A percentile compares a stretch with the other conserved stretches of the same genome.
Evolutionary conservation across 2,329 filamentous ascomycete genomes (phyloP).

Genomic region (Beauveria pseudobassiana): DNA sequence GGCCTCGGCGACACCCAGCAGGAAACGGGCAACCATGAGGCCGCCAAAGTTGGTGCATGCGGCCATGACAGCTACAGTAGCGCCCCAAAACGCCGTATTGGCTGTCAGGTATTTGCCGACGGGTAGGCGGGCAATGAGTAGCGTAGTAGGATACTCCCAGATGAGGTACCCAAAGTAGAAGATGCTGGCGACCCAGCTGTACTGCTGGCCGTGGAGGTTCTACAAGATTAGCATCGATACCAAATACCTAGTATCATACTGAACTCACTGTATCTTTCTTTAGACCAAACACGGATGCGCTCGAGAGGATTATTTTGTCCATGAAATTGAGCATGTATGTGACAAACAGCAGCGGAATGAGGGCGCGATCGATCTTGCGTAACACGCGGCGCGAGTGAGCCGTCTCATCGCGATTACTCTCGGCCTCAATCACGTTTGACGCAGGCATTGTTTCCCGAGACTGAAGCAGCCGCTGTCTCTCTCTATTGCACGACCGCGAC

Average conservation of each 20-base stretch:
- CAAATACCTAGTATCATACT: neutral
- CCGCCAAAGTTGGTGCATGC: constrained; percentile 40
- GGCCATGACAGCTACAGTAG: constrained; percentile 36
- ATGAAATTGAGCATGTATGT: constrained; percentile 55
- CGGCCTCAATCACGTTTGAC: neutral
- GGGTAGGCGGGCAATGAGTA: constrained; percentile 40
- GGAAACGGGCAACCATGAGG: constrained; percentile 42
- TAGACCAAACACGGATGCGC: constrained; percentile 50
- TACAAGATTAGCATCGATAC: neutral
- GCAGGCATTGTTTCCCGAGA: neutral
- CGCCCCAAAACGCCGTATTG: constrained; percentile 45
- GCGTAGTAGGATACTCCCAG: constrained; percentile 42
- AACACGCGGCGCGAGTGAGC: constrained; percentile 31
- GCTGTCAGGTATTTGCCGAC: constrained; percentile 38
- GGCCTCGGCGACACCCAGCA: constrained; percentile 48
- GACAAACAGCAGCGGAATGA: constrained; percentile 49
- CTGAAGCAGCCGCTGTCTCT: neutral
- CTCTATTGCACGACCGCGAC: neutral
- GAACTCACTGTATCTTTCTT: constrained; percentile 34
- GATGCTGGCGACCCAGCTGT: constrained; percentile 52
- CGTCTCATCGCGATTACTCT: constrained; percentile 10
- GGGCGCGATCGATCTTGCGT: constrained; percentile 46
- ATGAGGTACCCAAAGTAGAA: constrained; percentile 39
- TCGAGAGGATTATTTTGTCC: constrained; percentile 52
- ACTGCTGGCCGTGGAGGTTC: constrained; percentile 39